phyloP scores from a whole-genome alignment of 2,329 filamentous ascomycete genomes.

The Cytospora piceae region DNA sequence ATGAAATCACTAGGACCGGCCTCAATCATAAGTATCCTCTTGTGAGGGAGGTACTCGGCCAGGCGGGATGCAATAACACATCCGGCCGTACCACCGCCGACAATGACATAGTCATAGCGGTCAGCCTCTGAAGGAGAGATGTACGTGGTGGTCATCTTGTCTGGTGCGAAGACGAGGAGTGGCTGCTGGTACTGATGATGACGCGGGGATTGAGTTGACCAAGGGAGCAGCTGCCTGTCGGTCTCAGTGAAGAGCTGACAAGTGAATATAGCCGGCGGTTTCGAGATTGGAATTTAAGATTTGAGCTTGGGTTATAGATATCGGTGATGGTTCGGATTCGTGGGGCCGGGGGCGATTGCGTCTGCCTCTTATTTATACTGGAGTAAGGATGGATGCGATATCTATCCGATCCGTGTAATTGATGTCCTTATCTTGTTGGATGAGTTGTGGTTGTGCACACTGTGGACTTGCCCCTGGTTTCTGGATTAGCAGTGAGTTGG shows the following conservation, averaged over 20 bases:
- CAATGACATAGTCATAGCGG: constrained; percentile 82
- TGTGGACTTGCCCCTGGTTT: constrained; percentile 9
- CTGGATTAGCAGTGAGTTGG: not conserved
- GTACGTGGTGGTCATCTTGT: constrained; percentile 68
- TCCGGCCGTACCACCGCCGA: constrained; percentile 84
- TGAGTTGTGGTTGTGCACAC: constrained; percentile 23
- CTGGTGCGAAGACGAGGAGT: constrained; percentile 12
- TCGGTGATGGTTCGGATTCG: constrained; percentile 6
- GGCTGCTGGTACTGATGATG: constrained; percentile 2
- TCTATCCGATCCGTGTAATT: not conserved
- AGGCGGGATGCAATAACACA: constrained; percentile 82
- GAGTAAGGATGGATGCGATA: constrained; percentile 6
- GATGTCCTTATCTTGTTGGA: constrained; percentile 12
- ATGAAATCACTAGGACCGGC: constrained; percentile 87
- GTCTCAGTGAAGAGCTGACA: constrained; percentile 30
- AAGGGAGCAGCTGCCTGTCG: constrained; percentile 6
- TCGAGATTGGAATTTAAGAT: constrained; percentile 1
- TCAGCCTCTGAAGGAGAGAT: constrained; percentile 66
- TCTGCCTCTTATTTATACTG: constrained; percentile 23
- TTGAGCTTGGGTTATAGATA: constrained; percentile 10
- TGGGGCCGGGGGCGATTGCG: constrained; percentile 1
- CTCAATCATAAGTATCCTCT: constrained; percentile 82
- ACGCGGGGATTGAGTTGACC: not conserved
- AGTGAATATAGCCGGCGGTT: constrained; percentile 33
- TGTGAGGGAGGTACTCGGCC: constrained; percentile 81